Evolutionary conservation across 371 early-diverging fungal species (phyloP).

Genomic region (Mortierella sp.): DNA sequence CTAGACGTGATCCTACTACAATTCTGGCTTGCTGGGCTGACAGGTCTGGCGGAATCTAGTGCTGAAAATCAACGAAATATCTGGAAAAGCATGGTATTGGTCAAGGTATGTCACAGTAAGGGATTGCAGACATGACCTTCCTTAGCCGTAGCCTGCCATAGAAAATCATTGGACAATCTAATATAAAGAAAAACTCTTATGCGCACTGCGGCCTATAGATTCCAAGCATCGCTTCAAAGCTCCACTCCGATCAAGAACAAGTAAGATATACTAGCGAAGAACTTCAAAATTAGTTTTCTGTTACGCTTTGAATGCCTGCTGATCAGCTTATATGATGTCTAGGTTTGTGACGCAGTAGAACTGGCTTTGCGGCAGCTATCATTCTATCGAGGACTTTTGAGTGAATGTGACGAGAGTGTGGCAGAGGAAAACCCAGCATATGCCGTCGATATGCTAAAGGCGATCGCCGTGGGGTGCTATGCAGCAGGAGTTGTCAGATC

Average conservation of each 20-base stretch:
- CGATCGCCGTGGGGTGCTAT: constrained; percentile 34
- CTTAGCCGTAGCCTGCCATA: no score
- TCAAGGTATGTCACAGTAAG: constrained; percentile 25
- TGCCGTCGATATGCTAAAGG: constrained; percentile 15
- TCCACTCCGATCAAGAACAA: constrained; percentile 7
- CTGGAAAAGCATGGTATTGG: constrained; percentile 49
- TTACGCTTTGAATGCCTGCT: not conserved
- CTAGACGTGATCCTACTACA: constrained; percentile 44
- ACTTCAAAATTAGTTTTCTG: not conserved
- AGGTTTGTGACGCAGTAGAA: constrained; percentile 15
- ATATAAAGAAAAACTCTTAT: not conserved
- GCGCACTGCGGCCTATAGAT: constrained; percentile 11
- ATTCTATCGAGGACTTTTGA: constrained; percentile 42
- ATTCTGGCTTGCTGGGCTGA: constrained; percentile 50
- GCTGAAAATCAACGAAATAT: constrained; percentile 31
- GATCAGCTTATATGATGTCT: constrained; percentile 10
- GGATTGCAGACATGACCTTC: no score
- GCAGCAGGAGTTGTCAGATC: constrained; percentile 23
- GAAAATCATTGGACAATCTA: not conserved
- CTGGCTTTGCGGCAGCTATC: constrained; percentile 45
- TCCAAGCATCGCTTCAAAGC: constrained; percentile 24
- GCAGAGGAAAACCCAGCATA: constrained; percentile 31
- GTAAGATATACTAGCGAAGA: not conserved
- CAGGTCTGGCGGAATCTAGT: constrained; percentile 46
- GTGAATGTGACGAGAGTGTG: constrained; percentile 45